Conservation (phyloP, 1,284 basidiomycete genomes). For the Ganoderma resinaceum region DNA sequence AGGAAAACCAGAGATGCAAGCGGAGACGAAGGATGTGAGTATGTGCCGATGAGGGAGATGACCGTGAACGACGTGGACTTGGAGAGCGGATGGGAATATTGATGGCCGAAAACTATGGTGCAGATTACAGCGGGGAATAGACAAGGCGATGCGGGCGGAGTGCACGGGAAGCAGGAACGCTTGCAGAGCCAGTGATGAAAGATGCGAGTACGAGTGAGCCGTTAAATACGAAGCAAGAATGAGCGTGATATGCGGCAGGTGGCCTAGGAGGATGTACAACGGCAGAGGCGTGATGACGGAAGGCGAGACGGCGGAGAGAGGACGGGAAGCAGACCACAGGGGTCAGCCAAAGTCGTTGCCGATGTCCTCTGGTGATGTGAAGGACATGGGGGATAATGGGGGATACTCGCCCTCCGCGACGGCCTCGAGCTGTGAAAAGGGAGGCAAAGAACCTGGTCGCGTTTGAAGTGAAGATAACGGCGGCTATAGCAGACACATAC, state of each 20-base stretch:
- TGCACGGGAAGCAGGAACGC: slow-evolving; percentile 22
- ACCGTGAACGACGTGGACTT: slow-evolving; percentile 8
- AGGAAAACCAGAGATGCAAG: slow-evolving; percentile 22
- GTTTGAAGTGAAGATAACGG: slow-evolving; percentile 51
- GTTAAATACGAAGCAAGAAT: slow-evolving; percentile 37
- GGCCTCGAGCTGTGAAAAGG: slow-evolving; percentile 80
- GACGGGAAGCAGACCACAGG: slow-evolving; percentile 20
- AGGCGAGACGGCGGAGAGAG: slow-evolving; percentile 10
- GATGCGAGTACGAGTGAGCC: slow-evolving; percentile 27
- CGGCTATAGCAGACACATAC: slow-evolving; percentile 46
- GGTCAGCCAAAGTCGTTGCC: slow-evolving; percentile 42
- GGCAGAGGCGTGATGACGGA: slow-evolving; percentile 17
- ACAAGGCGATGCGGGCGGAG: slow-evolving; percentile 17
- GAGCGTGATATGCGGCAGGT: slow-evolving; percentile 33
- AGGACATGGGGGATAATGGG: slow-evolving; percentile 76
- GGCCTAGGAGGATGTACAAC: slow-evolving; percentile 28
- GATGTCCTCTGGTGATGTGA: slow-evolving; percentile 58
- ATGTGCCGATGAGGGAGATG: slow-evolving; percentile 12
- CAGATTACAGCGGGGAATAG: slow-evolving; percentile 12
- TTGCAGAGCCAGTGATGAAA: slow-evolving; percentile 25
- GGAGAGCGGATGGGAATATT: slow-evolving; percentile 6
- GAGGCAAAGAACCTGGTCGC: slow-evolving; percentile 59
- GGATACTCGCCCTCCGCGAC: slow-evolving; percentile 78
- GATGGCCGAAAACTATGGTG: slow-evolving; percentile 10
- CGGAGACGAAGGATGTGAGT: slow-evolving; percentile 9